Conservation (phyloP, 2,329 filamentous ascomycete species). For the Trichoderma oligosporum region DNA sequence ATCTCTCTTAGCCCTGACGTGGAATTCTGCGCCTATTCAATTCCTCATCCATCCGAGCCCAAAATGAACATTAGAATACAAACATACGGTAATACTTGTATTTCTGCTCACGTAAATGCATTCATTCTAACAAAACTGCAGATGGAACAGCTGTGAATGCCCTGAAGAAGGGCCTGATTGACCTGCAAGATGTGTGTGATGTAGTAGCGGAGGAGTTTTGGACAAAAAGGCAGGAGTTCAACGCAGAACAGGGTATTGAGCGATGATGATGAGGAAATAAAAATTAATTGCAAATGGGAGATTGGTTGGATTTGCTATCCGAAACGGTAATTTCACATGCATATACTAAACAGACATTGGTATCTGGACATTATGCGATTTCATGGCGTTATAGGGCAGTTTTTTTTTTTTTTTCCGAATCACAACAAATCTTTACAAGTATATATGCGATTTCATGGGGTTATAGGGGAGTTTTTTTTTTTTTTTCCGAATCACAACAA, state of each 20-base stretch:
- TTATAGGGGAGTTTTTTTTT: conserved; percentile 29
- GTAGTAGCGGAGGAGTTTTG: conserved; percentile 90
- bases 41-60: conserved; percentile 90
- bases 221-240: conserved; percentile 44
- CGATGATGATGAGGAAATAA: conserved; percentile 24
- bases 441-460: conserved; percentile 34
- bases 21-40: conserved; percentile 97
- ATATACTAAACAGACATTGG: conserved; percentile 10
- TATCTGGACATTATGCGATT: conserved; percentile 26
- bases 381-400: conserved; percentile 33
- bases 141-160: conserved; percentile 79
- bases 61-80: conserved; percentile 98
- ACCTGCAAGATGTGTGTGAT: conserved; percentile 89
- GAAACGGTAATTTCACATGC: conserved; percentile 23
- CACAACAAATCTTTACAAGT: conserved; percentile 27
- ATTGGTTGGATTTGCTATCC: conserved; percentile 14
- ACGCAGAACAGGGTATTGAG: conserved; percentile 33
- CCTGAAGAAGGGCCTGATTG: conserved; percentile 82
- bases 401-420: conserved; percentile 22
- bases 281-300: not conserved
- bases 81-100: conserved; percentile 71
- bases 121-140: conserved; percentile 37
- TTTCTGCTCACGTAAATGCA: no score
- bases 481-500: conserved; percentile 23
- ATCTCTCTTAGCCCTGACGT: conserved; percentile 73